Conservation (phyloP, 495 filamentous ascomycete species). For the Hyaloscypha hepaticicola region DNA sequence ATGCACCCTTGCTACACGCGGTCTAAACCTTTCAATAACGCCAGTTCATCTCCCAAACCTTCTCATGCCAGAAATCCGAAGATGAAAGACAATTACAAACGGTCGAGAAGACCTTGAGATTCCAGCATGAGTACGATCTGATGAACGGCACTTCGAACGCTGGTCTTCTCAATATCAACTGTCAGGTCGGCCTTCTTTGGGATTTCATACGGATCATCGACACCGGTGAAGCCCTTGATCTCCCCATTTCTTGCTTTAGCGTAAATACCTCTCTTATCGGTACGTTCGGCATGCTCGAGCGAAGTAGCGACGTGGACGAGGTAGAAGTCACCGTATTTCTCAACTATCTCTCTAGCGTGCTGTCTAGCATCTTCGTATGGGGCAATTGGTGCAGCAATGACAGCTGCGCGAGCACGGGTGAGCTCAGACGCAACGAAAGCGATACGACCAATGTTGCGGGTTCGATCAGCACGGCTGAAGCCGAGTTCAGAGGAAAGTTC, state of each 20-base stretch:
- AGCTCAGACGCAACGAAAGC: slow-evolving; percentile 95
- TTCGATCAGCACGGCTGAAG: slow-evolving; percentile 89
- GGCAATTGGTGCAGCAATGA: slow-evolving; percentile 97
- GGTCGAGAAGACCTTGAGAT: slow-evolving; percentile 78
- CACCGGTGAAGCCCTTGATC: slow-evolving; percentile 98
- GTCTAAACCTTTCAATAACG: background rate
- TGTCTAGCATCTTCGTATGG: slow-evolving; percentile 78
- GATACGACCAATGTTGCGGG: slow-evolving; percentile 94
- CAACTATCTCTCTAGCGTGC: slow-evolving; percentile 77
- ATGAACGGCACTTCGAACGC: slow-evolving; percentile 89
- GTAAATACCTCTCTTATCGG: slow-evolving; percentile 92
- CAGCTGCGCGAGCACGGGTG: slow-evolving; percentile 86
- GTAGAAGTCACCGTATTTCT: slow-evolving; percentile 87
- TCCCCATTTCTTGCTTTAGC: slow-evolving; percentile 78
- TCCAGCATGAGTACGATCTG: slow-evolving; percentile 94
- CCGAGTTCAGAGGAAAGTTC: slow-evolving; percentile 95
- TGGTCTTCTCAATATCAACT: slow-evolving; percentile 82
- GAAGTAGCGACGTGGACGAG: slow-evolving; percentile 93
- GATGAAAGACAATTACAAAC: slow-evolving; percentile 30
- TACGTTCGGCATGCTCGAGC: slow-evolving; percentile 89
- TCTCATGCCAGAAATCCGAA: background rate
- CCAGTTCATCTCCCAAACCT: background rate
- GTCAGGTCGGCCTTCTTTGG: slow-evolving; percentile 79
- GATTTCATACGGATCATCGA: slow-evolving; percentile 94
- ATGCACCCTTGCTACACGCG: background rate